Percentiles rank a stretch among this genome's conserved stretches.
Conservation (phyloP, 148 eudicot genomes). For the Amaranthus hypochondriacus region DNA sequence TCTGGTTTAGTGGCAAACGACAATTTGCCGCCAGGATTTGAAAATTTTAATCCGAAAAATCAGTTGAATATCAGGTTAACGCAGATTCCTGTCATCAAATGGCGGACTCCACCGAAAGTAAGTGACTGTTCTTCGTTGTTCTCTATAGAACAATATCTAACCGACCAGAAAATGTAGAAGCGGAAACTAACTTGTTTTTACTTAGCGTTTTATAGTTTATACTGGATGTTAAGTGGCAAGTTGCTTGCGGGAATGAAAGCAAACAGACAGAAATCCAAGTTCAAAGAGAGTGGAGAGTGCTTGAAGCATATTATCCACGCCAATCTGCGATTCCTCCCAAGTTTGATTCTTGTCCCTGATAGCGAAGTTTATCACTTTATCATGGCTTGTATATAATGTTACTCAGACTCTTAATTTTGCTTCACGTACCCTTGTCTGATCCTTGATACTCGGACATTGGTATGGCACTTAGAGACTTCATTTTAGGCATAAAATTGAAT, state of each 20-base stretch:
- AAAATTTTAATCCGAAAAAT: slow-evolving; percentile 51
- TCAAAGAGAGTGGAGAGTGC: slow-evolving; percentile 62
- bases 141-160: neutral
- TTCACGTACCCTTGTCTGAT: too few species aligned
- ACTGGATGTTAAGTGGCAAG: slow-evolving; percentile 56
- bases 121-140: slow-evolving; percentile 20
- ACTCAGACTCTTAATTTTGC: too few species aligned
- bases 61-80: slow-evolving; percentile 45
- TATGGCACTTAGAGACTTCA: too few species aligned
- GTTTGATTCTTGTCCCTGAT: slow-evolving; percentile 29
- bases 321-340: slow-evolving; percentile 69
- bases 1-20: slow-evolving; percentile 43
- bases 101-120: slow-evolving; percentile 73
- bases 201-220: slow-evolving; percentile 42
- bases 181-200: neutral
- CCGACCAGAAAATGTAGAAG: neutral
- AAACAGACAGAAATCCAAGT: slow-evolving; percentile 47
- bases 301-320: slow-evolving; percentile 85
- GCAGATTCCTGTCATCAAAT: slow-evolving; percentile 53
- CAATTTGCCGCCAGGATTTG: slow-evolving; percentile 83
- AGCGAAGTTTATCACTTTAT: neutral
- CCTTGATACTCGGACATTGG: too few species aligned
- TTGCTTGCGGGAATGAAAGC: slow-evolving; percentile 78
- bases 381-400: slow-evolving; percentile 1
- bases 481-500: too few species aligned